Evolutionary conservation across 148 eudicot species (phyloP), one percentile per base, ranked within the genome.

Genomic region (Cornus suecica): DNA sequence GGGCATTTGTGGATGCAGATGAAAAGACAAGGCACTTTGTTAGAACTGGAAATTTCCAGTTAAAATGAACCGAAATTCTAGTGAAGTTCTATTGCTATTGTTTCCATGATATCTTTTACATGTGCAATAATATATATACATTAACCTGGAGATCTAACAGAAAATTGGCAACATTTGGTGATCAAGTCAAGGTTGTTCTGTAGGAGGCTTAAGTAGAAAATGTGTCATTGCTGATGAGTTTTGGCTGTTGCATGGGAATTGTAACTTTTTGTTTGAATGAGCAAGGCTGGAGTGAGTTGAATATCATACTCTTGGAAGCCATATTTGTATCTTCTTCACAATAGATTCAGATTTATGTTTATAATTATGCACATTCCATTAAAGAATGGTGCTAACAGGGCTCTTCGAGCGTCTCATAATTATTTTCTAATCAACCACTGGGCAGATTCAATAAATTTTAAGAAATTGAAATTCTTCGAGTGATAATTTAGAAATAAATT

Each of bases 1-100:
- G 76, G 42, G 42, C 72, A 76, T 68, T 83, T 91, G 72, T 65
- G 66, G 73, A 73, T 83, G 78, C 86, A 89, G 74, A 89, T 93
- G 92, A 82, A 72, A 65, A 76, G 51, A 72, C 41, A 74, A 52
- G 61, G 58, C 11, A 77, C 60, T 22, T 58, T 66, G 27, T 66
- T 26, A n/a, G 31, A 7, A 20, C 58, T 11, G 3, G 58, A 20
- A 52, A 14, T 14, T 52, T 37, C 9, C 42, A 37, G 22, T 4
- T 52, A 52, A 52, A 52, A 52, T 20, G 22, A 52, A 18, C n/a
- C 5, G n/a, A 22, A 5, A 58, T 1, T 22, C 25, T 18, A n/a
- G 24, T 58, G n/a, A 5, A 20, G 42, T 37, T 58, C 8, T n/a
- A 20, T n/a, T 2, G 2, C 22, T 20, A 18, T 16, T 3, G 61